Conservation (phyloP, 371 early-diverging fungal genomes). For the Dichotomocladium elegans region DNA sequence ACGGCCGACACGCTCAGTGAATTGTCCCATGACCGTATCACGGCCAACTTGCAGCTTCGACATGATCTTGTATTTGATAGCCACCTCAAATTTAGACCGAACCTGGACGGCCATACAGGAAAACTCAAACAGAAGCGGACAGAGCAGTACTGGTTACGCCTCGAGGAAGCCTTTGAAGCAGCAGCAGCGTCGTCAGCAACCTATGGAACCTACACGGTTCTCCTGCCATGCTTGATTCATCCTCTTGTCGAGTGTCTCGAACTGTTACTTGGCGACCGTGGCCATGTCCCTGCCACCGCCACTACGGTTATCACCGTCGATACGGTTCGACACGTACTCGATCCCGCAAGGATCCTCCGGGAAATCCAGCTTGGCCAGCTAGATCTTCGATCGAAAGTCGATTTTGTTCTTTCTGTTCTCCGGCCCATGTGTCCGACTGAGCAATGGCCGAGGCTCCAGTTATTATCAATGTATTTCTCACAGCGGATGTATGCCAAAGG, state of each 20-base stretch:
- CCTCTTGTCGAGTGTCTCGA: constrained; percentile 58
- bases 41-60: constrained; percentile 66
- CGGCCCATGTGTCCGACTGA: constrained; percentile 44
- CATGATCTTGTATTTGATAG: constrained; percentile 78
- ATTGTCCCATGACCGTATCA: constrained; percentile 55
- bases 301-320: constrained; percentile 12
- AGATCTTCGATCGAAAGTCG: constrained; percentile 47
- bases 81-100: constrained; percentile 71
- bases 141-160: constrained; percentile 57
- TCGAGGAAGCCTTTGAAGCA: constrained; percentile 26
- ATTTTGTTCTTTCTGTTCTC: constrained; percentile 54
- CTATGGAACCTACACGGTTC: constrained; percentile 5
- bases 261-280: constrained; percentile 42
- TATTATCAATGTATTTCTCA: constrained; percentile 9
- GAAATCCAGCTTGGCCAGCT: constrained; percentile 42
- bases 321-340: constrained; percentile 16
- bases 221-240: constrained; percentile 29
- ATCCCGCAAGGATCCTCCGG: constrained; percentile 37
- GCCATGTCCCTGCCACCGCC: constrained; percentile 1
- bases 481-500: constrained; percentile 47
- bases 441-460: constrained; percentile 17
- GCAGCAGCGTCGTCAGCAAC: too few species aligned
- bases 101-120: constrained; percentile 60
- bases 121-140: constrained; percentile 38
- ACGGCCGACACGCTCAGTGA: constrained; percentile 27